Evolutionary conservation across 352 stramenopile genomes (phyloP).

Genomic region (Phytophthora pistaciae): DNA sequence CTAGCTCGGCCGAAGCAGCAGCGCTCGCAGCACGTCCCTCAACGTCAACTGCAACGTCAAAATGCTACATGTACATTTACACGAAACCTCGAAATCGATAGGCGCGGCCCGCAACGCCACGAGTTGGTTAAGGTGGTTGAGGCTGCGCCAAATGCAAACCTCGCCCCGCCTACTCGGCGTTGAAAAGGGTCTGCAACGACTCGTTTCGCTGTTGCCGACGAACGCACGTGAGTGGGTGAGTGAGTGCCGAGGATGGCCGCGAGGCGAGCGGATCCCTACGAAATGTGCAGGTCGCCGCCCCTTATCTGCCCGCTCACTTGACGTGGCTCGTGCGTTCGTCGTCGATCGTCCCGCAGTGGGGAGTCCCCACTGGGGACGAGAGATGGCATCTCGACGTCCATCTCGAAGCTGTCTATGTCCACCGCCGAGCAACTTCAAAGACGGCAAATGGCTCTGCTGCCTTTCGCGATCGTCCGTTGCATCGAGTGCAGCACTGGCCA

Average conservation of each 20-base stretch:
- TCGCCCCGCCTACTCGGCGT: background rate
- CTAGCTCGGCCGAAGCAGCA: constrained; percentile 3
- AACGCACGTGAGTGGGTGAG: background rate
- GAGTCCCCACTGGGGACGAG: no score
- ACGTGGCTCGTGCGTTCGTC: constrained; percentile 20
- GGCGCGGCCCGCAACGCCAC: constrained; percentile 9
- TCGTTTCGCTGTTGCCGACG: constrained; percentile 22
- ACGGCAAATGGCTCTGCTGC: constrained; percentile 3
- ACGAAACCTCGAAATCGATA: background rate
- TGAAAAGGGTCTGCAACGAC: constrained; percentile 19
- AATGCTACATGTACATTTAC: background rate
- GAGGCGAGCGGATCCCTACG: background rate
- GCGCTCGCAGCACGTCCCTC: background rate
- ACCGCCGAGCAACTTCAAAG: constrained; percentile 25
- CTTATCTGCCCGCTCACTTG: constrained; percentile 26
- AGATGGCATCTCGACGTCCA: constrained; percentile 7
- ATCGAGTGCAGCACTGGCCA: background rate
- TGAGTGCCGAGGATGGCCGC: background rate
- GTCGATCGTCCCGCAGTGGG: constrained; percentile 5
- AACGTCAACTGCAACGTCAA: constrained; percentile 3
- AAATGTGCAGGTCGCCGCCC: constrained; percentile 3
- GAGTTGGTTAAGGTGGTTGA: constrained; percentile 18
- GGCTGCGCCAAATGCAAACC: constrained; percentile 6
- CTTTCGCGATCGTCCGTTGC: background rate
- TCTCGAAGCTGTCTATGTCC: constrained; percentile 5